Percentiles rank a stretch among this genome's conserved stretches.
phyloP scores from a whole-genome alignment of 2,329 filamentous ascomycete species.

The Penicillium sp. region DNA sequence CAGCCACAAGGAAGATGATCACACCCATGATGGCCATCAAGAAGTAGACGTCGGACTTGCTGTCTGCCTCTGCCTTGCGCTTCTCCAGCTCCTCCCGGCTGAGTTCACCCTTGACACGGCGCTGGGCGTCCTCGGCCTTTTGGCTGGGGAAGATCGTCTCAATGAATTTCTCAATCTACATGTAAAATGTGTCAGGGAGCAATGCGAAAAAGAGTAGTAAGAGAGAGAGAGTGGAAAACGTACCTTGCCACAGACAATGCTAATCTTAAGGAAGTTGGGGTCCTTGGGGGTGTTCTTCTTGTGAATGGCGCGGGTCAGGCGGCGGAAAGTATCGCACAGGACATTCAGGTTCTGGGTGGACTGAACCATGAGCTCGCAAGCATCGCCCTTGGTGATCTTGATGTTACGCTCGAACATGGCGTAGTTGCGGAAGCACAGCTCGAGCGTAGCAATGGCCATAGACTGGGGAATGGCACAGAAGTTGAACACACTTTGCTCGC shows the following conservation, averaged over 20 bases:
- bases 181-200: slow-evolving; percentile 15
- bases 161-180: slow-evolving; percentile 89
- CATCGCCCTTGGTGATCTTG: slow-evolving; percentile 95
- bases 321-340: slow-evolving; percentile 79
- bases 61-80: slow-evolving; percentile 50
- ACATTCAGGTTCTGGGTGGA: slow-evolving; percentile 86
- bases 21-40: slow-evolving; percentile 70
- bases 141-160: slow-evolving; percentile 89
- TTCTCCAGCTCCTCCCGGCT: slow-evolving; percentile 61
- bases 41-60: slow-evolving; percentile 59
- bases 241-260: slow-evolving; percentile 84
- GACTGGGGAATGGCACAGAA: slow-evolving; percentile 95
- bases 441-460: slow-evolving; percentile 96
- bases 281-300: slow-evolving; percentile 93
- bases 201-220: neutral
- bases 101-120: slow-evolving; percentile 52
- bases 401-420: slow-evolving; percentile 81
- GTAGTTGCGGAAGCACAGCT: slow-evolving; percentile 89
- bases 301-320: slow-evolving; percentile 77
- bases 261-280: slow-evolving; percentile 90
- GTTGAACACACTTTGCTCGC: slow-evolving; percentile 98
- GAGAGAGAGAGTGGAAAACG: slow-evolving; percentile 16
- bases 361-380: slow-evolving; percentile 87
- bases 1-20: slow-evolving; percentile 72
- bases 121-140: slow-evolving; percentile 61